phyloP scores from a whole-genome alignment of 2,329 filamentous ascomycete genomes.

The Aspergillus persii region DNA sequence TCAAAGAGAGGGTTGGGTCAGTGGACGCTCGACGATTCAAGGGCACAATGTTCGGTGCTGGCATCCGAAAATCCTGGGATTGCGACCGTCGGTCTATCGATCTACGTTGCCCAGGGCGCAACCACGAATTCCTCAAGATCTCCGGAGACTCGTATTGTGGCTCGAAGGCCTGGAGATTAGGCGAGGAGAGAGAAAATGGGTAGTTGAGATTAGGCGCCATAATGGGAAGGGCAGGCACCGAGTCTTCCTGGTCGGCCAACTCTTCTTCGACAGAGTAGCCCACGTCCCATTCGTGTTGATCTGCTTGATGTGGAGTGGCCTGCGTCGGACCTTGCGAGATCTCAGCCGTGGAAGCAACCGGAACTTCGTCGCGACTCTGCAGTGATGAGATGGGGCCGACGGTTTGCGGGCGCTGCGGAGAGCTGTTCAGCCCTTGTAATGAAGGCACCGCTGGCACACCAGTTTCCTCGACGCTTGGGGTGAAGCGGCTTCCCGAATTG shows the following conservation, averaged over 20 bases:
- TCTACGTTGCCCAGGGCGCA: slow-evolving; percentile 13
- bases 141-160: slow-evolving; percentile 21
- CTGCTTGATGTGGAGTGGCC: neutral
- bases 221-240: slow-evolving; percentile 12
- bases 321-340: neutral
- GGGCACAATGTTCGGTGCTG: slow-evolving; percentile 8
- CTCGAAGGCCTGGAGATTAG: slow-evolving; percentile 29
- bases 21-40: slow-evolving; percentile 31
- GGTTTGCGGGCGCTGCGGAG: neutral
- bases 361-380: neutral
- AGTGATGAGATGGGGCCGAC: neutral
- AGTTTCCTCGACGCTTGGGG: slow-evolving; percentile 1
- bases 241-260: slow-evolving; percentile 6
- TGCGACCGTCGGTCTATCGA: slow-evolving; percentile 17
- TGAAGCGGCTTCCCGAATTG: slow-evolving; percentile 5
- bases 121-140: slow-evolving; percentile 16
- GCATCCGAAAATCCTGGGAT: slow-evolving; percentile 17
- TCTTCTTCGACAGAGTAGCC: neutral
- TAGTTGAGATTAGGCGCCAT: slow-evolving; percentile 18
- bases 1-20: slow-evolving; percentile 30
- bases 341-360: neutral
- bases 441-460: slow-evolving; percentile 2
- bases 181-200: slow-evolving; percentile 33
- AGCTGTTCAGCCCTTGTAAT: neutral
- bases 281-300: neutral